Evolutionary conservation across 2,329 filamentous ascomycete species (phyloP).

Genomic region (Fusarium sp.): DNA sequence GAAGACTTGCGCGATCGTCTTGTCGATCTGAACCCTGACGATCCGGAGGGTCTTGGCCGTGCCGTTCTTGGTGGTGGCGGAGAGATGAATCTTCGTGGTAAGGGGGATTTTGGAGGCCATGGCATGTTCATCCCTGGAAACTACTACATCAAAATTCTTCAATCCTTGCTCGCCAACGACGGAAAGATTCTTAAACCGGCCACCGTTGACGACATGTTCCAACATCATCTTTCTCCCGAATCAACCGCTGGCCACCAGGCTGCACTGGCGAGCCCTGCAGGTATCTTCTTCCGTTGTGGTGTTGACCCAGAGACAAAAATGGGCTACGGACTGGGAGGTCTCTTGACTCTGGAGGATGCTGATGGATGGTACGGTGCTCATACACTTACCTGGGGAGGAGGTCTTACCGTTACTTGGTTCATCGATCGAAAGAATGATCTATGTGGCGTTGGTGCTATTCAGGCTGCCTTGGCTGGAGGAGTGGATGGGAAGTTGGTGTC

Average conservation of each 20-base stretch:
- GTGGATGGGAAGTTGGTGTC: slow-evolving; percentile 35
- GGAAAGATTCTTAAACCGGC: slow-evolving; percentile 57
- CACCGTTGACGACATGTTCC: slow-evolving; percentile 59
- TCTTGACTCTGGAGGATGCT: slow-evolving; percentile 54
- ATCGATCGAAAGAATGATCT: slow-evolving; percentile 60
- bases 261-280: slow-evolving; percentile 47
- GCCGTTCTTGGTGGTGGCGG: slow-evolving; percentile 51
- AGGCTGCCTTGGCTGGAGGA: slow-evolving; percentile 49
- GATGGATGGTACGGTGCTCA: slow-evolving; percentile 57
- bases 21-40: slow-evolving; percentile 53
- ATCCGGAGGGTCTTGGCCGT: slow-evolving; percentile 50
- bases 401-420: slow-evolving; percentile 60
- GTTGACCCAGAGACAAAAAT: slow-evolving; percentile 46
- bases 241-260: slow-evolving; percentile 43
- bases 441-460: slow-evolving; percentile 56
- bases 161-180: slow-evolving; percentile 61
- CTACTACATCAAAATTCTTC: slow-evolving; percentile 59
- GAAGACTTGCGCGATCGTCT: slow-evolving; percentile 50
- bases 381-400: slow-evolving; percentile 61
- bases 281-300: slow-evolving; percentile 52
- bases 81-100: slow-evolving; percentile 47
- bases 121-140: slow-evolving; percentile 53
- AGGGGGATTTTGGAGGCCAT: slow-evolving; percentile 59
- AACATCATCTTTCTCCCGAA: slow-evolving; percentile 56
- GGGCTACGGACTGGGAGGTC: slow-evolving; percentile 56